phyloP scores from a whole-genome alignment of 1,284 basidiomycete genomes.

The Papiliotrema fonsecae region DNA sequence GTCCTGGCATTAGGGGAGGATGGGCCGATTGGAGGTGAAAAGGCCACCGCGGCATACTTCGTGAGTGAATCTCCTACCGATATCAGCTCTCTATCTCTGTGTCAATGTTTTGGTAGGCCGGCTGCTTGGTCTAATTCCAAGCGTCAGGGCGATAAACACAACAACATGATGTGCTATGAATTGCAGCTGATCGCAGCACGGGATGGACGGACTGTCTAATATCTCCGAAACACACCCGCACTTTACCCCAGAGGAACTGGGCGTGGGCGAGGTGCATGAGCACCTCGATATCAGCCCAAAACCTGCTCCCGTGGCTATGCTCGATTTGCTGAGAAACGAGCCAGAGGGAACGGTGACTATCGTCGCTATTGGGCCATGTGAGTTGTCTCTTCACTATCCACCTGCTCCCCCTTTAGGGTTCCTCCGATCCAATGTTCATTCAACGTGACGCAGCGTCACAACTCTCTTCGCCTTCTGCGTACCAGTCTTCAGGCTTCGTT shows the following conservation, averaged over 20 bases:
- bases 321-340: slow-evolving; percentile 61
- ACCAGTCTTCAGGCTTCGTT: no score
- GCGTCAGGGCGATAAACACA: no score
- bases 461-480: no score
- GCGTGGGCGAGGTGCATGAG: slow-evolving; percentile 45
- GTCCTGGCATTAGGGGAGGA: slow-evolving; percentile 63
- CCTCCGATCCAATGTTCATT: no score
- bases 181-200: slow-evolving; percentile 46
- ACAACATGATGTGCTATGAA: no score
- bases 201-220: slow-evolving; percentile 74
- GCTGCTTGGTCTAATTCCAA: no score
- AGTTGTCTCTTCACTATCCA: no score
- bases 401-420: no score
- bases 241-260: slow-evolving; percentile 52
- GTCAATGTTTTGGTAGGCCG: no score
- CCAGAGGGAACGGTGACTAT: slow-evolving; percentile 69
- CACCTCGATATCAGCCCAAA: slow-evolving; percentile 55
- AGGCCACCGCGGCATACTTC: slow-evolving; percentile 81
- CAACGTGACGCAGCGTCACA: no score
- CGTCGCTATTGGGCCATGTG: slow-evolving; percentile 73
- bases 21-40: slow-evolving; percentile 70
- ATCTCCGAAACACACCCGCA: slow-evolving; percentile 71
- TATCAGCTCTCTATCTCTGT: no score
- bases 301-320: slow-evolving; percentile 60
- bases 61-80: no score